Conservation (phyloP, 2,329 filamentous ascomycete genomes). For the Dactylellina drechsleri region DNA sequence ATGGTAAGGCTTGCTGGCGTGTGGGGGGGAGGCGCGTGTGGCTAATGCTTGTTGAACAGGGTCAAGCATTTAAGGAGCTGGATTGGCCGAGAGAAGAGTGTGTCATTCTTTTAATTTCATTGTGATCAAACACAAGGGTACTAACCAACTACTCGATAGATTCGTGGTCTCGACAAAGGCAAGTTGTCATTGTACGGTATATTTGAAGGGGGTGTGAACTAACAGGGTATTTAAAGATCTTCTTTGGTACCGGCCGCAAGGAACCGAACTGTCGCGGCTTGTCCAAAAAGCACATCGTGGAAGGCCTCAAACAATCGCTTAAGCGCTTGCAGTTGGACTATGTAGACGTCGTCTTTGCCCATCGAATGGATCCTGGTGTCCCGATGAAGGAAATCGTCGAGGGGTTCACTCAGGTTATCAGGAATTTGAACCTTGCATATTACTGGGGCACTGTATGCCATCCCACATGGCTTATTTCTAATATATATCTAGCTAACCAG, state of each 20-base stretch:
- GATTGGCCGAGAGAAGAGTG: constrained; percentile 72
- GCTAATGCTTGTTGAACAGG: constrained; percentile 59
- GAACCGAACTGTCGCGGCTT: constrained; percentile 69
- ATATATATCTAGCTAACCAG: not conserved
- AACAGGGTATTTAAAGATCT: constrained; percentile 61
- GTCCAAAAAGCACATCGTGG: constrained; percentile 67
- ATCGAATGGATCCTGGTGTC: constrained; percentile 69
- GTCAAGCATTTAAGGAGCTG: constrained; percentile 70
- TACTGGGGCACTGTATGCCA: constrained; percentile 70
- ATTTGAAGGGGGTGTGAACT: constrained; percentile 40
- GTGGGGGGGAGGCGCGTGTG: no score
- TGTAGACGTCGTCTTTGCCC: constrained; percentile 73
- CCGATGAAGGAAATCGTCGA: constrained; percentile 73
- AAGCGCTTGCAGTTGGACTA: constrained; percentile 72
- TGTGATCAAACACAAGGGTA: not conserved
- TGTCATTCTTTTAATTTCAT: constrained; percentile 57
- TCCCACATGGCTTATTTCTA: not conserved
- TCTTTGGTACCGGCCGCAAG: constrained; percentile 69
- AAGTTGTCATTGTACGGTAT: constrained; percentile 56
- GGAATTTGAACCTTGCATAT: constrained; percentile 70
- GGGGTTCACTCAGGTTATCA: constrained; percentile 65
- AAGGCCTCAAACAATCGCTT: constrained; percentile 70
- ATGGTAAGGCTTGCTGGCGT: constrained; percentile 56
- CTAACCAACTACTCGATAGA: constrained; percentile 18
- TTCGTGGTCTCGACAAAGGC: constrained; percentile 71